Base-by-base conservation (phyloP, 805 yeast species). In the Suhomyces pyralidae region DNA sequence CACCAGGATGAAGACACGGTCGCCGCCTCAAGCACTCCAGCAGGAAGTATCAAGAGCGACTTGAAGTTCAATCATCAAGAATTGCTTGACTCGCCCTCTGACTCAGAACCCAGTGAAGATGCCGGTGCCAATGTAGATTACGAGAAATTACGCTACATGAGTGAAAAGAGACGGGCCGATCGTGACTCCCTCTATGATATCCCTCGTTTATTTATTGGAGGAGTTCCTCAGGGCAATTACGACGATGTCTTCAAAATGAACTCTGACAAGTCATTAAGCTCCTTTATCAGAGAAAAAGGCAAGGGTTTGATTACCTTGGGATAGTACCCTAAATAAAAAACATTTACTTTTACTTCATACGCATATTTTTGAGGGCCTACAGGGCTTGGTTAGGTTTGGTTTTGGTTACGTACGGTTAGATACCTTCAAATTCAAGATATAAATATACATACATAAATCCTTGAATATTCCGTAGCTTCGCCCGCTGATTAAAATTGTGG, bases 201-300 rank as follows among this genome's bases (percentile, higher is more conserved):
- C 26, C 76, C 75, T 1, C 60, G 73, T 10, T 54, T 71, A 40
- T 70, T 71, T 51, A 61, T 71, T 20, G 70, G 67, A 10, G 76
- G 75, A 1, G 50, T 57, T 30, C 76, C 76, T 3, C 54, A 64
- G 4, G 76, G 70, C 6, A 62, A 62, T 34, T 67, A 61, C 44
- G 53, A 61, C 10, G 64, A 64, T 9, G 58, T 69, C 14, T 60
- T 69, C 38, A 54, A 51, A 2, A 57, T 61, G 51, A 57, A 59
- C 52, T 48, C 55, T 12, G 47, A 57, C 40, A 62, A 63, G 36
- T 59, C 62, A 25, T 62, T 71, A 46, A 42, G 49, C 34, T 51
- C 51, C 0, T 69, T 58, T 51, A 63, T 71, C 49, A 60, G 53
- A 48, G 58, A 56, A 28, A 56, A 60, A 38, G 73, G 74, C 3